Conservation (phyloP, 306 rosid genomes). For the Corylus heterophylla region DNA sequence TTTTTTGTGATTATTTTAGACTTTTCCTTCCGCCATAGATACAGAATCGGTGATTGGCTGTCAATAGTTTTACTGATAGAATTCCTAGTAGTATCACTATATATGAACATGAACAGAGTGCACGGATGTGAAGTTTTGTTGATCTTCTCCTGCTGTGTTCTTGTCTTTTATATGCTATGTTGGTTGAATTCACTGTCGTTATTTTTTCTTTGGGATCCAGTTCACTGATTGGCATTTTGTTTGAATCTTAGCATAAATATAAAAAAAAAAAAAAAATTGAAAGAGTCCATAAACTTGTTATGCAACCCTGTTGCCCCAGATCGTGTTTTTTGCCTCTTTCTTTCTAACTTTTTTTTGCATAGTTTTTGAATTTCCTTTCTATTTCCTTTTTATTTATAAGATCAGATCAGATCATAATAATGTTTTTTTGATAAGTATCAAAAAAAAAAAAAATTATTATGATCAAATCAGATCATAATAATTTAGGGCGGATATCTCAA, state of each 20-base stretch:
- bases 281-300: neutral
- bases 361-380: neutral
- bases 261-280: neutral
- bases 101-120: neutral
- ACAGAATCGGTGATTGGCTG: neutral
- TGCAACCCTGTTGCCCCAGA: neutral
- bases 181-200: neutral
- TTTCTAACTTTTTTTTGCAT: neutral
- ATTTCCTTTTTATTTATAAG: neutral
- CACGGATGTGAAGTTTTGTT: neutral
- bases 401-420: neutral
- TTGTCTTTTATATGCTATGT: neutral
- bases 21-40: neutral
- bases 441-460: no score
- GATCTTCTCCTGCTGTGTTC: neutral
- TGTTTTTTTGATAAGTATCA: neutral
- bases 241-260: neutral
- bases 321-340: neutral
- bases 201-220: neutral
- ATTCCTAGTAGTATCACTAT: neutral
- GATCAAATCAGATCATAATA: neutral
- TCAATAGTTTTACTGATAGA: neutral
- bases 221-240: neutral
- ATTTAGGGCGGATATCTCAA: neutral
- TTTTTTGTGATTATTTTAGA: neutral